Conservation (phyloP, 768 basidiomycete genomes). For the Candolleomyces efflorescens region DNA sequence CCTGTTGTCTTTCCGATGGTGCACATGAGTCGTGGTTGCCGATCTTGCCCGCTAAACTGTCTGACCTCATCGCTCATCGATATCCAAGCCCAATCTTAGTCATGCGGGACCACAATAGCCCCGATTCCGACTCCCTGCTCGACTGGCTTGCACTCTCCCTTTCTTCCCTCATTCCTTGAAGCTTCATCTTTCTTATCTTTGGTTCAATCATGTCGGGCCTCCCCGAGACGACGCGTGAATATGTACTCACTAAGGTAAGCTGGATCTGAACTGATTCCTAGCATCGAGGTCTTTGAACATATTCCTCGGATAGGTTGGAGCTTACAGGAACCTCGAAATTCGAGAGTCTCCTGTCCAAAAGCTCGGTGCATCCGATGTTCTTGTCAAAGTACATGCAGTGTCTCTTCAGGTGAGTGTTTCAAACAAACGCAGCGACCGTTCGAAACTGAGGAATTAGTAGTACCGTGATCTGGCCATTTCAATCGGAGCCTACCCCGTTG, state of each 20-base stretch:
- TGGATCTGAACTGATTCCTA: neutral
- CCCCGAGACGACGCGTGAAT: neutral
- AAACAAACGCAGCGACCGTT: too few species aligned
- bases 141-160: too few species aligned
- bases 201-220: neutral
- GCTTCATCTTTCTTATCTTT: neutral
- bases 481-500: slow-evolving; percentile 30
- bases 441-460: slow-evolving; percentile 16
- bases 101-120: too few species aligned
- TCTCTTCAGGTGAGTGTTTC: slow-evolving; percentile 47
- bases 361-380: slow-evolving; percentile 44
- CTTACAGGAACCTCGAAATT: slow-evolving; percentile 19
- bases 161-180: too few species aligned
- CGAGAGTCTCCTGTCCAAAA: slow-evolving; percentile 21
- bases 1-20: too few species aligned
- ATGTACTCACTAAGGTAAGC: neutral
- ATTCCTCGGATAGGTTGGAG: slow-evolving; percentile 12
- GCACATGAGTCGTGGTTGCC: too few species aligned
- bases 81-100: too few species aligned
- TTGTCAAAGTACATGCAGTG: slow-evolving; percentile 53
- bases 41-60: too few species aligned
- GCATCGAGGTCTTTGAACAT: neutral
- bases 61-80: too few species aligned
- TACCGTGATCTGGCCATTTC: slow-evolving; percentile 49
- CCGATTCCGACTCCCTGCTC: too few species aligned